phyloP scores from a whole-genome alignment of 306 rosid species.

The Prinsepia uniflora region DNA sequence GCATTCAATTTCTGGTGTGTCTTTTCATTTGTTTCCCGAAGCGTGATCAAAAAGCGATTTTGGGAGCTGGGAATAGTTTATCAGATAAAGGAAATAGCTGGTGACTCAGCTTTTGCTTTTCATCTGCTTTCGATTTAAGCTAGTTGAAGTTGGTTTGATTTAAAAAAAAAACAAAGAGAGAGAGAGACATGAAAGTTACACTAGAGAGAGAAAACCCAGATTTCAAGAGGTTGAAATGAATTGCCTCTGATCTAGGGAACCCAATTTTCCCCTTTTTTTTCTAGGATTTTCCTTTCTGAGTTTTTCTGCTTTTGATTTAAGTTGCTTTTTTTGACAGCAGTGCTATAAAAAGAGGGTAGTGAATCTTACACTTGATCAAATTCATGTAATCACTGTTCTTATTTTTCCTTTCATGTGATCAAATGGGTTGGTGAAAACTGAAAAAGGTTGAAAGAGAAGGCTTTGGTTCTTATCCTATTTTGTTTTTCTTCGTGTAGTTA shows the following conservation, averaged over 20 bases:
- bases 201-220: conserved; percentile 19
- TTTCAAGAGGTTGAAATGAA: conserved; percentile 37
- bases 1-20: not conserved
- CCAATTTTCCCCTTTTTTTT: conserved; percentile 7
- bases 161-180: not conserved
- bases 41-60: too few species aligned
- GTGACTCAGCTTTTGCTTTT: conserved; percentile 31
- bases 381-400: conserved; percentile 2
- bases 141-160: conserved; percentile 29
- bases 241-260: conserved; percentile 59
- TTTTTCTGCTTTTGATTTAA: conserved; percentile 12
- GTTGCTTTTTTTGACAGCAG: conserved; percentile 26
- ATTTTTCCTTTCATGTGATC: conserved; percentile 31
- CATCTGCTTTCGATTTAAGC: conserved; percentile 9
- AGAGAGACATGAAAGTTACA: conserved; percentile 33
- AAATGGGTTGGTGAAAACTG: conserved; percentile 35
- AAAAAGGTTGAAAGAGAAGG: conserved; percentile 28
- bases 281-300: conserved; percentile 3
- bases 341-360: conserved; percentile 25
- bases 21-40: not conserved
- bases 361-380: conserved; percentile 18
- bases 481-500: conserved; percentile 10
- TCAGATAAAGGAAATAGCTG: conserved; percentile 14
- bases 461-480: conserved; percentile 27
- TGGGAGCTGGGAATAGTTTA: conserved; percentile 4